Evolutionary conservation across 495 filamentous ascomycete species (phyloP).

Genomic region (Hyaloscypha bicolor): DNA sequence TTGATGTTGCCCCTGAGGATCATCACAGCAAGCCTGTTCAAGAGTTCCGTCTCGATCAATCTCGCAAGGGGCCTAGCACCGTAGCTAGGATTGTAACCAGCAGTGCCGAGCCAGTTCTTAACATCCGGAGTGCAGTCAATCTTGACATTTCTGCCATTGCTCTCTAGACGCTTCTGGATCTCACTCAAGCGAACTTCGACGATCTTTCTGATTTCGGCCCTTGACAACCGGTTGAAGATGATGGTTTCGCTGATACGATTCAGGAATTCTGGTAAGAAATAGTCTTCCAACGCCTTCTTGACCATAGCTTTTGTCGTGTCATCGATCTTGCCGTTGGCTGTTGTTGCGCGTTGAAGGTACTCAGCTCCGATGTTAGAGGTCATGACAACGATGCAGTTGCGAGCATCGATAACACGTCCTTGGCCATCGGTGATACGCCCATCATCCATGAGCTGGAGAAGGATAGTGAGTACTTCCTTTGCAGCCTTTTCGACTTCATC

Average conservation of each 20-base stretch:
- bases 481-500: conserved; percentile 99
- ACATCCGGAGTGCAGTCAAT: conserved; percentile 80
- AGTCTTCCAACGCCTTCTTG: conserved; percentile 83
- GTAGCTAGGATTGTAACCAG: conserved; percentile 92
- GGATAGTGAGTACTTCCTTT: conserved; percentile 94
- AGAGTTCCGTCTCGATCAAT: conserved; percentile 93
- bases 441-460: conserved; percentile 98
- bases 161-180: conserved; percentile 82
- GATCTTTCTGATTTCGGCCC: conserved; percentile 87
- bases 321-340: conserved; percentile 83
- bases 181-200: conserved; percentile 88
- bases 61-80: conserved; percentile 86
- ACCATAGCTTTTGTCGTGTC: conserved; percentile 85
- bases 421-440: conserved; percentile 98
- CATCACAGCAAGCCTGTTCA: conserved; percentile 88
- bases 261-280: conserved; percentile 97
- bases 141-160: conserved; percentile 78
- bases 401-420: conserved; percentile 89
- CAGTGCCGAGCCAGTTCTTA: conserved; percentile 84
- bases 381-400: conserved; percentile 99
- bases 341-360: conserved; percentile 77
- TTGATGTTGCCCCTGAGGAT: conserved; percentile 81
- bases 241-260: conserved; percentile 94
- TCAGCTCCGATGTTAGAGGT: conserved; percentile 96
- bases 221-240: conserved; percentile 97